Conservation (phyloP, 2,329 filamentous ascomycete species). For the Colletotrichum nymphaeae region DNA sequence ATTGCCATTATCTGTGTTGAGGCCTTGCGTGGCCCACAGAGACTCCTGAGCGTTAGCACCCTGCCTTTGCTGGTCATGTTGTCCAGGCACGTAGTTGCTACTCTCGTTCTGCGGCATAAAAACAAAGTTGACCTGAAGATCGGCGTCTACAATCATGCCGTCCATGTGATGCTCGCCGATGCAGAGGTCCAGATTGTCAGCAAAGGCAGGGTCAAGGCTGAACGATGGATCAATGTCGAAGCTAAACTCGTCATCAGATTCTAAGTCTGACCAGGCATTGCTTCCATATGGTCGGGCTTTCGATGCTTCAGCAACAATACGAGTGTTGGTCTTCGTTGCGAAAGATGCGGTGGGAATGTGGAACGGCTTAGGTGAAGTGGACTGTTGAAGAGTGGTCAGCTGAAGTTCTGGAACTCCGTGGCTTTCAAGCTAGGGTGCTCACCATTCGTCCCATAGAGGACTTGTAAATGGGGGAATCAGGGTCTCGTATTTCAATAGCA, state of each 20-base stretch:
- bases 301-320: not conserved
- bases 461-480: slow-evolving; percentile 31
- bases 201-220: not conserved
- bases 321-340: slow-evolving; percentile 15
- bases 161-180: slow-evolving; percentile 8
- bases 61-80: slow-evolving; percentile 21
- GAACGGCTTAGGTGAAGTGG: slow-evolving; percentile 19
- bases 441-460: slow-evolving; percentile 16
- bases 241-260: slow-evolving; percentile 18
- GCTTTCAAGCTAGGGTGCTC: not conserved
- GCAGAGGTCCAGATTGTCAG: slow-evolving; percentile 16
- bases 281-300: not conserved
- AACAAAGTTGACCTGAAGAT: slow-evolving; percentile 32
- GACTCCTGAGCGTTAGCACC: slow-evolving; percentile 12
- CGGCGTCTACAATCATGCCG: slow-evolving; percentile 3
- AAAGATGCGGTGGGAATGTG: slow-evolving; percentile 21
- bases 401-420: not conserved
- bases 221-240: slow-evolving; percentile 13
- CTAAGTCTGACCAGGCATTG: slow-evolving; percentile 20
- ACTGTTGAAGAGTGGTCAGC: slow-evolving; percentile 7
- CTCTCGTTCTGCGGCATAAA: slow-evolving; percentile 22
- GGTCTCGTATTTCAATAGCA: slow-evolving; percentile 31
- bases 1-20: slow-evolving; percentile 13
- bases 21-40: slow-evolving; percentile 18
- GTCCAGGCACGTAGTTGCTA: slow-evolving; percentile 4